phyloP scores from a whole-genome alignment of 2,329 filamentous ascomycete species.

The Chrysosporium queenslandicum region DNA sequence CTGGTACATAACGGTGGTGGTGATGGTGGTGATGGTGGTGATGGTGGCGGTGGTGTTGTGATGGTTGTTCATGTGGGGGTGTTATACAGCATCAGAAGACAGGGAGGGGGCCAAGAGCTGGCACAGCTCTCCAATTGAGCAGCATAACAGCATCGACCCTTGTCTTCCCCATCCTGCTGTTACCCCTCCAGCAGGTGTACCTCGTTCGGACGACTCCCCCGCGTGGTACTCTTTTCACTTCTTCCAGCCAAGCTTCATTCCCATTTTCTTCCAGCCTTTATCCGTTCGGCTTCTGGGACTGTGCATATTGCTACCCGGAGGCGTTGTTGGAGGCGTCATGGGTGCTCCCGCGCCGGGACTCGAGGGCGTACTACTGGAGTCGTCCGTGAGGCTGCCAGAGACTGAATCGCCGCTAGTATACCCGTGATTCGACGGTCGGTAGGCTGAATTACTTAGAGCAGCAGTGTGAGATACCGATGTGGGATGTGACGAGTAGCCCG shows the following conservation, averaged over 20 bases:
- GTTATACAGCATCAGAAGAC: not conserved
- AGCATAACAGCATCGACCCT: too few species aligned
- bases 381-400: slow-evolving; percentile 36
- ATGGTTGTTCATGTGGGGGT: not conserved
- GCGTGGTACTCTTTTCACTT: slow-evolving; percentile 27
- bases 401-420: slow-evolving; percentile 33
- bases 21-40: not conserved
- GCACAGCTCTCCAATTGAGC: not conserved
- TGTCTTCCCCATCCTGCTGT: too few species aligned
- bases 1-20: too few species aligned
- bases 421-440: slow-evolving; percentile 29
- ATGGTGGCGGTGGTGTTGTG: not conserved
- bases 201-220: too few species aligned
- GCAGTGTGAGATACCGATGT: slow-evolving; percentile 22
- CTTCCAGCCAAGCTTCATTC: slow-evolving; percentile 40
- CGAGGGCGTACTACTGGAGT: slow-evolving; percentile 36
- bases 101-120: not conserved
- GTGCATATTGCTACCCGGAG: slow-evolving; percentile 37
- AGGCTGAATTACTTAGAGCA: slow-evolving; percentile 19
- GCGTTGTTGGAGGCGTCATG: slow-evolving; percentile 44
- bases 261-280: slow-evolving; percentile 46
- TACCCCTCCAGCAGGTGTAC: too few species aligned
- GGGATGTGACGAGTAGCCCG: slow-evolving; percentile 20
- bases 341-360: slow-evolving; percentile 35
- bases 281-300: slow-evolving; percentile 37